phyloP scores from a whole-genome alignment of 495 filamentous ascomycete genomes.

The Parathielavia appendiculata region DNA sequence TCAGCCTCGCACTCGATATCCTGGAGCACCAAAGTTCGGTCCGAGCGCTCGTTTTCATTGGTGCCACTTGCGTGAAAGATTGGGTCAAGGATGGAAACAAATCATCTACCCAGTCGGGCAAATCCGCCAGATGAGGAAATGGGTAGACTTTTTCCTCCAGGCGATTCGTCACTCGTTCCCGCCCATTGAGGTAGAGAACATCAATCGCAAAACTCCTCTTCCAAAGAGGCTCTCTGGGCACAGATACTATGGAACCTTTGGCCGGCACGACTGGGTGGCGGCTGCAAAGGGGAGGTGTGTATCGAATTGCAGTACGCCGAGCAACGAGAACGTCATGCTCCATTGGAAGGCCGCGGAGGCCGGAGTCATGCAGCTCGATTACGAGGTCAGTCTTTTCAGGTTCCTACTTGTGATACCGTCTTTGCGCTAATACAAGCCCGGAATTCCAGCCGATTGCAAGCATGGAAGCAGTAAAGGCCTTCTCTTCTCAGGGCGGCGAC shows the following conservation, averaged over 20 bases:
- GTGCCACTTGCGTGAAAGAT: background rate
- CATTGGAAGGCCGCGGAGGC: background rate
- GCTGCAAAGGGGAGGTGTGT: background rate
- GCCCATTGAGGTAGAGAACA: background rate
- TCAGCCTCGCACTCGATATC: background rate
- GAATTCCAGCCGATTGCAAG: background rate
- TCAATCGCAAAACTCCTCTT: too few relatives aligned
- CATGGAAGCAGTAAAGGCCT: background rate
- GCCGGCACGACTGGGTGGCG: background rate
- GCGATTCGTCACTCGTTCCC: background rate
- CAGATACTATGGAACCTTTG: too few relatives aligned
- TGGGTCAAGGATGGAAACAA: background rate
- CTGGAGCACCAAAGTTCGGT: background rate
- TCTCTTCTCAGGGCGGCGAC: background rate
- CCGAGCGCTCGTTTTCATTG: background rate
- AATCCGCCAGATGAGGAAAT: background rate
- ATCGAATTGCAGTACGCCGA: background rate
- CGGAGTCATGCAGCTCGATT: background rate
- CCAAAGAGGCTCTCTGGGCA: too few relatives aligned
- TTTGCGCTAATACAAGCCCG: too few relatives aligned
- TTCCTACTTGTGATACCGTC: background rate
- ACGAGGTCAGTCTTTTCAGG: background rate
- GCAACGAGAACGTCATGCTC: background rate
- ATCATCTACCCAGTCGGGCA: background rate
- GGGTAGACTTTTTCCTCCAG: background rate